Conservation (phyloP, 1,139 yeast species). For the Lodderomyces pseudojiufengensis region DNA sequence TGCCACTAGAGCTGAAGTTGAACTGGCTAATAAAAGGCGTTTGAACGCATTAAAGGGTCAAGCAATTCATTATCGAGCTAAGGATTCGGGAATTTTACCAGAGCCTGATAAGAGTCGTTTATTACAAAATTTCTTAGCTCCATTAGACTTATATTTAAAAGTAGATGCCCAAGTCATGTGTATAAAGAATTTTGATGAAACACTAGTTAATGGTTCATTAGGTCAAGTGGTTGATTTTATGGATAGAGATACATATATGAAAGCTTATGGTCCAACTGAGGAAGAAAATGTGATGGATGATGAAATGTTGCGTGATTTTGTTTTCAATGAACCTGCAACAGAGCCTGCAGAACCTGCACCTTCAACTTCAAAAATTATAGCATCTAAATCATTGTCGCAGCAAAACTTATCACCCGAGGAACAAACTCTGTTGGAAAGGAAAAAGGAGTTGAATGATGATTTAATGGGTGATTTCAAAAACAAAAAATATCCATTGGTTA, state of each 20-base stretch:
- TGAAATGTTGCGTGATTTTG: slow-evolving; percentile 20
- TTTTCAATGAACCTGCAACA: slow-evolving; percentile 22
- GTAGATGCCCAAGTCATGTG: slow-evolving; percentile 95
- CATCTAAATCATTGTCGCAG: slow-evolving; percentile 6
- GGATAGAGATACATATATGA: slow-evolving; percentile 35
- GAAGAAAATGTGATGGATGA: slow-evolving; percentile 6
- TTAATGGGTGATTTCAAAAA: slow-evolving; percentile 22
- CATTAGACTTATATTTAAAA: slow-evolving; percentile 58
- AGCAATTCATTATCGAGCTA: slow-evolving; percentile 47
- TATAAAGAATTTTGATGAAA: slow-evolving; percentile 82
- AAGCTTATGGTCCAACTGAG: slow-evolving; percentile 13
- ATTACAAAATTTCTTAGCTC: slow-evolving; percentile 71
- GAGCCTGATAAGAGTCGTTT: slow-evolving; percentile 42
- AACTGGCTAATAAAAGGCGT: slow-evolving; percentile 62
- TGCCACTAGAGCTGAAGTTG: slow-evolving; percentile 84
- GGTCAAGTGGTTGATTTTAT: slow-evolving; percentile 64
- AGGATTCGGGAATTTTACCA: slow-evolving; percentile 59
- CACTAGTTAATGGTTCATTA: slow-evolving; percentile 86
- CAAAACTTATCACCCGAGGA: slow-evolving; percentile 11
- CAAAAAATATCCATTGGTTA: slow-evolving; percentile 65
- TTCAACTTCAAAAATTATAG: slow-evolving; percentile 1
- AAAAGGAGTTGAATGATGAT: slow-evolving; percentile 16
- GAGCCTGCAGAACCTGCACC: no score
- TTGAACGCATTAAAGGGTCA: slow-evolving; percentile 50
- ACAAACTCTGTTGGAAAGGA: slow-evolving; percentile 18